Conservation (phyloP, 352 stramenopile genomes). For the Phytophthora sp. region DNA sequence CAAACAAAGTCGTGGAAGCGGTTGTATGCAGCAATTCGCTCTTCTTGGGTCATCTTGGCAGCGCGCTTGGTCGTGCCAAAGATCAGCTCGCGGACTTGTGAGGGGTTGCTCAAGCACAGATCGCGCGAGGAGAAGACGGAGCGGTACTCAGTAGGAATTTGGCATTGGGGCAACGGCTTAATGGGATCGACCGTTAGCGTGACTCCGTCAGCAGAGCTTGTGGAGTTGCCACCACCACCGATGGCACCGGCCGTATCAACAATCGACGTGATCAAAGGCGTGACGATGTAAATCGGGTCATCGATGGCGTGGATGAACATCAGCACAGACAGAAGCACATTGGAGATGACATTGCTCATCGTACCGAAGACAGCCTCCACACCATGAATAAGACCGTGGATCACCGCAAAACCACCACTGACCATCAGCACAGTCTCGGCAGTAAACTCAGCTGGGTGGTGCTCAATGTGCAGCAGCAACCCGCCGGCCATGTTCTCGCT, state of each 20-base stretch:
- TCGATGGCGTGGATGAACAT: constrained; percentile 37
- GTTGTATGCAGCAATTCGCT: constrained; percentile 30
- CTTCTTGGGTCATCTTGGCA: constrained; percentile 4
- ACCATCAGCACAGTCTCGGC: constrained; percentile 30
- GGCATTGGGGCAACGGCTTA: constrained; percentile 7
- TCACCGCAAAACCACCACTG: constrained; percentile 18
- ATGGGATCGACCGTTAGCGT: constrained; percentile 8
- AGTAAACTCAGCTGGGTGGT: constrained; percentile 35
- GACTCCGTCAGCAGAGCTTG: neutral
- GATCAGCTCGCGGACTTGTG: constrained; percentile 18
- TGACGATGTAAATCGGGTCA: constrained; percentile 36
- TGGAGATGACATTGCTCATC: constrained; percentile 24
- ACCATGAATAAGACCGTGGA: constrained; percentile 21
- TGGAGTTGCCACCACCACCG: neutral
- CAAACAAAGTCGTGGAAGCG: constrained; percentile 31
- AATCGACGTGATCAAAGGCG: constrained; percentile 27
- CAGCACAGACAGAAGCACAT: constrained; percentile 21
- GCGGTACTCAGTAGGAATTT: constrained; percentile 24
- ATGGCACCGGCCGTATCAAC: constrained; percentile 15
- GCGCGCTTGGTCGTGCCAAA: constrained; percentile 27
- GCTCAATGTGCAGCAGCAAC: constrained; percentile 26
- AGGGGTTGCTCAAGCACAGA: constrained; percentile 21
- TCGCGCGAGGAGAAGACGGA: constrained; percentile 27
- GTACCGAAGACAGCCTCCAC: constrained; percentile 20
- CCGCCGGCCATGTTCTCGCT: constrained; percentile 26